phyloP scores from a whole-genome alignment of 169 alveolate species.

The Plasmodium reichenowi region DNA sequence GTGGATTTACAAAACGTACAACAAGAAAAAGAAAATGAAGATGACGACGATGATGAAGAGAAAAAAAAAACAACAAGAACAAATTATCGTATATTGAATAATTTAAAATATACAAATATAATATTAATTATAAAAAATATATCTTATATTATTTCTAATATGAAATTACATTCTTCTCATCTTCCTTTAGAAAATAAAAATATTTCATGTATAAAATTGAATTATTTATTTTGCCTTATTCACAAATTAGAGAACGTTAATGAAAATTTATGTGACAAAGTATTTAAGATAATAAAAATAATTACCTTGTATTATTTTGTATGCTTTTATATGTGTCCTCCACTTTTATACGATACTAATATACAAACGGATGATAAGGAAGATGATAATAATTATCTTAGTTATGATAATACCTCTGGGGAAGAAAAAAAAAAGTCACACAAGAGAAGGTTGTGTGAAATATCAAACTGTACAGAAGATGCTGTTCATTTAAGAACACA shows the following conservation, averaged over 20 bases:
- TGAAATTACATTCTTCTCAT: background rate
- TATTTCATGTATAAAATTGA: background rate
- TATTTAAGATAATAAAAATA: slow-evolving; percentile 29
- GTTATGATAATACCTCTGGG: background rate
- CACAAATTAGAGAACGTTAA: background rate
- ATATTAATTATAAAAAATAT: slow-evolving; percentile 50
- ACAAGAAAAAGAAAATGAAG: background rate
- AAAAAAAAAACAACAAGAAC: background rate
- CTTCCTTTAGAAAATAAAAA: too few relatives aligned
- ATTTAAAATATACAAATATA: slow-evolving; percentile 9
- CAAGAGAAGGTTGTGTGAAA: background rate
- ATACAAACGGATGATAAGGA: background rate
- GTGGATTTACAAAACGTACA: background rate
- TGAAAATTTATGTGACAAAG: background rate
- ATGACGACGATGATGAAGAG: too few relatives aligned
- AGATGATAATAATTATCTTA: background rate
- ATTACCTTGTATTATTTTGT: slow-evolving; percentile 31
- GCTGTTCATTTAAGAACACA: too few relatives aligned
- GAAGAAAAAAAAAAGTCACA: background rate
- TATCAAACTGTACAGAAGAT: background rate
- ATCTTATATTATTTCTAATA: slow-evolving; percentile 47
- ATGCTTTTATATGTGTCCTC: slow-evolving; percentile 26
- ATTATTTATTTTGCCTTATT: slow-evolving; percentile 29
- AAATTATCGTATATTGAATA: background rate
- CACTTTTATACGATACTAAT: background rate